Base-by-base conservation (phyloP, 352 stramenopile species). In the Phytophthora parvispora region DNA sequence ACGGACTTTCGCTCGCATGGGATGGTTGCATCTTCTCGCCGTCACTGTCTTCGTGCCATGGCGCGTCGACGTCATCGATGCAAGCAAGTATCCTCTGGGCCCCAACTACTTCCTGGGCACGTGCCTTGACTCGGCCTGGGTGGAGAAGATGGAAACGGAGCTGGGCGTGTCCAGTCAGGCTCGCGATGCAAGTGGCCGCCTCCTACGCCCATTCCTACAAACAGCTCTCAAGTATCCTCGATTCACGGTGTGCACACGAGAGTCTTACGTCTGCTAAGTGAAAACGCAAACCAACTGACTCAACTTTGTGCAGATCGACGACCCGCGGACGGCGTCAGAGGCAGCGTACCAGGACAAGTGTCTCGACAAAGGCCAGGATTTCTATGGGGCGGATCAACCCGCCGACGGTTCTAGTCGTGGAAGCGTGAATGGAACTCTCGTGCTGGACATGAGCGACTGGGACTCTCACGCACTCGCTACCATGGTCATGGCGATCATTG, bases 91-190 rank as follows among this genome's bases (percentile, higher is more conserved):
- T 7, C 52, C 66, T 6, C 5, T 69, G 15, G 60, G 66, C 18
- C 75, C 75, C 2, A 87, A 86, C 42, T 68, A 75, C 13, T 86
- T 87, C 25, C 58, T 89, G 2, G 81, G 78, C 22, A 76, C 80
- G 2, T 91, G 83, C 49, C 69, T 91, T 5, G 70, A 59, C 15
- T 27, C 69, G 1, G 24, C 28, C 1, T 89, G 83, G 83, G 81
- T 84, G 27, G 12, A 31, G 13, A 27, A 51, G 15, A 74, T 80
- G 51, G 73, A 81, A 60, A 16, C 24, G 1, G 45, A 67, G n/a
- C 57, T 70, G 15, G 52, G 55, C 0, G 34, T 86, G 5, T 69
- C 69, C 0, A 56, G 55, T 18, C 53, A 54, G 20, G 59, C 67
- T 9, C 73, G 77, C 8, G 70, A 86, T 38, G 27, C 60, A 0